These are phyloP conservation scores for Yarrowia galli DNA, from an alignment of 1,139 yeast species.

Conservation along the genomic window DNA sequence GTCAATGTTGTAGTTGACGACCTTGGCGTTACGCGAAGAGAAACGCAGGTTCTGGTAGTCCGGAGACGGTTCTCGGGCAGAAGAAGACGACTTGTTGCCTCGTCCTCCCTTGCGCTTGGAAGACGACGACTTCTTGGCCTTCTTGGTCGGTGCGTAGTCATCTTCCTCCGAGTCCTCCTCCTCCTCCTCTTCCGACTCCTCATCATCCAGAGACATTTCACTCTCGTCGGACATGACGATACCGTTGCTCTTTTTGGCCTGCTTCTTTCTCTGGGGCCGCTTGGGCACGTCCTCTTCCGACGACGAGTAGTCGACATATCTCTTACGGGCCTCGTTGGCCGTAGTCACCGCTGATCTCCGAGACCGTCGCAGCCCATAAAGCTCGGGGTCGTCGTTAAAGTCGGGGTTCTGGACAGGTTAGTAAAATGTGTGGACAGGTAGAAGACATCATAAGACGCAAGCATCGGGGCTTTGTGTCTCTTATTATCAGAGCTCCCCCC, in stretches of 20 bases:
- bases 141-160: slow-evolving; percentile 43
- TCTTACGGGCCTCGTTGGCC: slow-evolving; percentile 46
- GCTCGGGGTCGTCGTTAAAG: slow-evolving; percentile 68
- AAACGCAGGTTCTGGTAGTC: slow-evolving; percentile 58
- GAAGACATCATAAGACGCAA: background rate
- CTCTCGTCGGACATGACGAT: slow-evolving; percentile 41
- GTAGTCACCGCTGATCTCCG: slow-evolving; percentile 68
- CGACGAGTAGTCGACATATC: slow-evolving; percentile 45
- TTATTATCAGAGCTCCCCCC: background rate
- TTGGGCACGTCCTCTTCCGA: slow-evolving; percentile 44
- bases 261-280: slow-evolving; percentile 27
- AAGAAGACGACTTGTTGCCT: background rate
- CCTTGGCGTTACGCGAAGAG: slow-evolving; percentile 73
- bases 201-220: slow-evolving; percentile 29
- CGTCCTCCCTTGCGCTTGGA: slow-evolving; percentile 37
- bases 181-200: slow-evolving; percentile 43
- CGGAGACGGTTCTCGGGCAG: slow-evolving; percentile 12
- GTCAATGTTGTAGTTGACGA: slow-evolving; percentile 75
- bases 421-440: background rate
- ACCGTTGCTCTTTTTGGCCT: slow-evolving; percentile 38
- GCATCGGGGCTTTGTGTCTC: background rate
- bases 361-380: slow-evolving; percentile 90
- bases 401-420: slow-evolving; percentile 40
- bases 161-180: slow-evolving; percentile 44
- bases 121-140: slow-evolving; percentile 25